Base-by-base conservation (phyloP, 2,329 filamentous ascomycete genomes). In the Plenodomus biglobosus region DNA sequence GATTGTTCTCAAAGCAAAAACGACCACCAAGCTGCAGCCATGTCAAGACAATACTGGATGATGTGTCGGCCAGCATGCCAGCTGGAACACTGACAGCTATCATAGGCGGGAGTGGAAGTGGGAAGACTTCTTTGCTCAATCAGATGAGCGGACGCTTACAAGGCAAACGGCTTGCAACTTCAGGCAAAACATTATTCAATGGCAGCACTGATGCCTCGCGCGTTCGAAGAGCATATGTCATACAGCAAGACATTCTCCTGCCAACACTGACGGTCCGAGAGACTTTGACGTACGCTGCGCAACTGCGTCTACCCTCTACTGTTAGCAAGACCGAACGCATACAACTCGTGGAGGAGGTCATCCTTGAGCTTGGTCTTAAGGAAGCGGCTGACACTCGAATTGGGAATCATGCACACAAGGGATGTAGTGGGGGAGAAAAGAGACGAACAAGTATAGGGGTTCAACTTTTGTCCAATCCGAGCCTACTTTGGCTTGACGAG, bases 361-460 rank as follows among this genome's bases (percentile, higher is more conserved):
- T 92, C 38, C 73, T 87, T 8, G 87, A 92, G 61, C 72, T 92
- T 2, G 86, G 87, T 0, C 68, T 92, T 35, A 90, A 90, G 65
- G 87, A 91, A 56, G 90, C 88, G 48, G 87, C 87, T 19, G 75
- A 90, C 54, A 92, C 88, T 0, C 76, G 84, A 8, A 87, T 92
- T 43, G 88, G 88, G 1, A 86, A 85, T 58, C 81, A 80, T 46
- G 80, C 81, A 42, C 85, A 90, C 59, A 85, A 87, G 38, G 88
- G 87, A 0, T 91, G 88, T 61, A 90, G 86, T 38, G 88, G 88
- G 0, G 88, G 88, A 2, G 88, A 92, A 68, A 91, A 90, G 74
- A 78, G 88, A 52, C 76, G 88, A 24, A 86, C 86, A 0, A 90
- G 86, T 53, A 88, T 92, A 40, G 88, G 87, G 2, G 87, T 92